Evolutionary conservation across 1,284 basidiomycete species (phyloP).

Genomic region (Marasmius fiardii): DNA sequence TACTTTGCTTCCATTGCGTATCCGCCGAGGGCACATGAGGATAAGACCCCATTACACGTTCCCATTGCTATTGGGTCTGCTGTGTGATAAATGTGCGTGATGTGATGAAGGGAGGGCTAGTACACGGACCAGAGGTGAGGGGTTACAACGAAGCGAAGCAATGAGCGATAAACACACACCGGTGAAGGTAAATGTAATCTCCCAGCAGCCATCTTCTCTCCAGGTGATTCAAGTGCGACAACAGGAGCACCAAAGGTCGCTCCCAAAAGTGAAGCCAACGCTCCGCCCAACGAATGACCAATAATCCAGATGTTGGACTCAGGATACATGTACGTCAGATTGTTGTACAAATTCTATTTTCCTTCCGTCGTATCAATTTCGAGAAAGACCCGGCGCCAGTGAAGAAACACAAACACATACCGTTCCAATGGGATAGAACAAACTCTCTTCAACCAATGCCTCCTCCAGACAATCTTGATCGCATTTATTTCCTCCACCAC

Average conservation of each 20-base stretch:
- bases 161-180: slow-evolving; percentile 34
- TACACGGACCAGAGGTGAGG: background rate
- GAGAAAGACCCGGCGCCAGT: background rate
- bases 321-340: slow-evolving; percentile 93
- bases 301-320: slow-evolving; percentile 90
- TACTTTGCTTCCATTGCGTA: slow-evolving; percentile 78
- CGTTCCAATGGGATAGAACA: slow-evolving; percentile 87
- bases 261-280: slow-evolving; percentile 83
- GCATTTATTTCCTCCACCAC: slow-evolving; percentile 75
- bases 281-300: slow-evolving; percentile 87
- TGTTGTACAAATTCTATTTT: slow-evolving; percentile 85
- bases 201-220: slow-evolving; percentile 81
- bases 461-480: slow-evolving; percentile 80
- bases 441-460: slow-evolving; percentile 76
- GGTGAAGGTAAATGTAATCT: slow-evolving; percentile 88
- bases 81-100: slow-evolving; percentile 84
- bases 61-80: slow-evolving; percentile 88
- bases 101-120: slow-evolving; percentile 69
- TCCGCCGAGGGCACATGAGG: slow-evolving; percentile 69
- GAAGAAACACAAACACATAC: slow-evolving; percentile 38
- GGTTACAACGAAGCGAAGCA: background rate
- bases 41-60: slow-evolving; percentile 74
- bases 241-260: slow-evolving; percentile 91
- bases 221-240: slow-evolving; percentile 90
- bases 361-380: background rate